These are phyloP conservation scores for Pythium utonaiense DNA, from an alignment of 352 stramenopile species.

Conservation along the genomic window DNA sequence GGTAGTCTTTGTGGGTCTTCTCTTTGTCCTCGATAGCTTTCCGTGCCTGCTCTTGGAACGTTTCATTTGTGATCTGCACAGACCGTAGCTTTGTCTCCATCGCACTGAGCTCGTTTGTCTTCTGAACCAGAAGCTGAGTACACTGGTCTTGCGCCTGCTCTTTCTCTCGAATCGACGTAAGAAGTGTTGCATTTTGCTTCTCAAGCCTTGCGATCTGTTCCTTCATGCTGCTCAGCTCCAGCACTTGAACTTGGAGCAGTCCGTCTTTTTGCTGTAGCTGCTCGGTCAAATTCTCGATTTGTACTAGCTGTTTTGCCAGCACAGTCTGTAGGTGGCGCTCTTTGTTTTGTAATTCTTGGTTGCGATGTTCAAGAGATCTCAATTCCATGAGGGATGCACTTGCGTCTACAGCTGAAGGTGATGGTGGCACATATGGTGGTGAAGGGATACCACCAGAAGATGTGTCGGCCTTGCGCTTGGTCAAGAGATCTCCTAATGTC, in stretches of 20 bases:
- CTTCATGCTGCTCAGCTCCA: constrained; percentile 19
- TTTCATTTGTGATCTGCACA: constrained; percentile 36
- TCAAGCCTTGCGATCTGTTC: constrained; percentile 24
- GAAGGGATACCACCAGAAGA: neutral
- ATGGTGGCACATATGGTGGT: neutral
- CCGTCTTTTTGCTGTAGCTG: constrained; percentile 19
- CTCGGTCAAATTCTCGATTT: constrained; percentile 17
- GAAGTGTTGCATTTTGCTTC: constrained; percentile 22
- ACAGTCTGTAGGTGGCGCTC: constrained; percentile 10
- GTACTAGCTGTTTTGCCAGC: constrained; percentile 14
- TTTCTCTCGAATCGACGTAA: constrained; percentile 21
- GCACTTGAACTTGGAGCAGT: constrained; percentile 5
- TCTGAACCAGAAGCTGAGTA: constrained; percentile 24
- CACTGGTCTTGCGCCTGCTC: constrained; percentile 26
- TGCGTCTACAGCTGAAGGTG: neutral
- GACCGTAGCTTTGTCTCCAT: constrained; percentile 28
- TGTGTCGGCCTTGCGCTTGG: neutral
- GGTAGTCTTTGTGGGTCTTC: constrained; percentile 43
- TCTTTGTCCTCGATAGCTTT: constrained; percentile 37
- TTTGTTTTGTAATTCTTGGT: constrained; percentile 11
- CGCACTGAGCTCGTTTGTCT: constrained; percentile 24
- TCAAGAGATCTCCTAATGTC: constrained; percentile 18
- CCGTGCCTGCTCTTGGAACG: constrained; percentile 28
- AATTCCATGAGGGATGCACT: neutral
- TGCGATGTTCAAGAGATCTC: constrained; percentile 1